Evolutionary conservation across 2,329 filamentous ascomycete species (phyloP).

Genomic region (Cytospora piceicola): DNA sequence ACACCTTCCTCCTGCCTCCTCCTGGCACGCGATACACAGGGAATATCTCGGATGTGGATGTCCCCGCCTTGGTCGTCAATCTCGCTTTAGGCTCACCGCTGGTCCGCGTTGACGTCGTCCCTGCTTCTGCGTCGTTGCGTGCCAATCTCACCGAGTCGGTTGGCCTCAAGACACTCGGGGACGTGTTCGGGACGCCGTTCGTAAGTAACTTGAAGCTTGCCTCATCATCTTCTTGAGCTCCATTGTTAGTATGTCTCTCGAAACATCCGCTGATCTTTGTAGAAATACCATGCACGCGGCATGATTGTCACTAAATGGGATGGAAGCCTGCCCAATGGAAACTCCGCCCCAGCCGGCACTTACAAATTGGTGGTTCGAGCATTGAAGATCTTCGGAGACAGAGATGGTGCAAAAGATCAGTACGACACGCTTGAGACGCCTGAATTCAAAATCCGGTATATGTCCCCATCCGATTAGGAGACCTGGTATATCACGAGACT

Average conservation of each 20-base stretch:
- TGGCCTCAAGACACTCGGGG: slow-evolving; percentile 48
- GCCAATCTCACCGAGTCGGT: slow-evolving; percentile 38
- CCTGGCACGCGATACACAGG: slow-evolving; percentile 39
- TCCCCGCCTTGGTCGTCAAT: slow-evolving; percentile 47
- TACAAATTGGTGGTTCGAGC: slow-evolving; percentile 56
- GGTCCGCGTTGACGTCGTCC: slow-evolving; percentile 51
- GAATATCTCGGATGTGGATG: slow-evolving; percentile 33
- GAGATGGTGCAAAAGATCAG: slow-evolving; percentile 44
- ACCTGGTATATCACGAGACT: too few species aligned
- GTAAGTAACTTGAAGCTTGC: neutral
- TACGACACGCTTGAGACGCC: slow-evolving; percentile 51
- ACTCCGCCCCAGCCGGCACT: slow-evolving; percentile 51
- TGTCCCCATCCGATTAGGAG: neutral
- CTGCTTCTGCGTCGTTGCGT: slow-evolving; percentile 38
- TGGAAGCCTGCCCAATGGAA: slow-evolving; percentile 51
- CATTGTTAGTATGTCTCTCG: neutral
- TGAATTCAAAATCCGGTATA: slow-evolving; percentile 51
- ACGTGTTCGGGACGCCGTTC: slow-evolving; percentile 48
- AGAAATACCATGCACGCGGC: slow-evolving; percentile 41
- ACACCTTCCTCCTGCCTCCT: slow-evolving; percentile 48
- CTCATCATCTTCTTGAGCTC: too few species aligned
- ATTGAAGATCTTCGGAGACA: slow-evolving; percentile 56
- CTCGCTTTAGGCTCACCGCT: slow-evolving; percentile 51
- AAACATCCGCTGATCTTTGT: neutral
- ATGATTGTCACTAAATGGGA: slow-evolving; percentile 43